These are phyloP conservation scores for Pleurotus ostreatus DNA, from an alignment of 768 basidiomycete species.

Conservation along the genomic window DNA sequence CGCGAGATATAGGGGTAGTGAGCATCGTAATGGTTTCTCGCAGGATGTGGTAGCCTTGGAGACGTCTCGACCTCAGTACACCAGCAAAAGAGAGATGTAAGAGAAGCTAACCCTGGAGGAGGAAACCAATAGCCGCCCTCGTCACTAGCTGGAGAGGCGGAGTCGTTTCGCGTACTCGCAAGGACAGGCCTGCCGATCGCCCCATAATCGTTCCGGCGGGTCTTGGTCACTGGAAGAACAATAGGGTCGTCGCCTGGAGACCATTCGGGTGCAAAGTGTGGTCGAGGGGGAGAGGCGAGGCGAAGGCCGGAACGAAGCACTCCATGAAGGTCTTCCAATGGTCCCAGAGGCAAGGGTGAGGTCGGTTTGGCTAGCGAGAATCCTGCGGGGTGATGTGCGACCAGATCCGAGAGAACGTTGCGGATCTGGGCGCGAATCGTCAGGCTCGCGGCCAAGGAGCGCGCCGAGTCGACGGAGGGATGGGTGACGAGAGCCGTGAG, in stretches of 20 bases:
- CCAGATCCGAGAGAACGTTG: neutral
- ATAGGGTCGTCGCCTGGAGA: neutral
- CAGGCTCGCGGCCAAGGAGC: neutral
- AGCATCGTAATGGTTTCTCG: too few species aligned
- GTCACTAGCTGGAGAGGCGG: too few species aligned
- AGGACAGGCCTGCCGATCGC: neutral
- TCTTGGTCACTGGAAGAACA: neutral
- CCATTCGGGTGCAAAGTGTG: neutral
- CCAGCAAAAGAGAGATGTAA: too few species aligned
- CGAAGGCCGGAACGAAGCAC: neutral
- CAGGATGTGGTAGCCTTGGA: too few species aligned
- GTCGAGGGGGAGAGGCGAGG: neutral
- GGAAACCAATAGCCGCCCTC: too few species aligned
- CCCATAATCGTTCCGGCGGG: neutral
- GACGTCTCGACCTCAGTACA: too few species aligned
- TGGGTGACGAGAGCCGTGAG: conserved; percentile 2
- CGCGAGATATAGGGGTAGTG: too few species aligned
- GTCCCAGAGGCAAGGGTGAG: conserved; percentile 11
- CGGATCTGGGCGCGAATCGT: neutral
- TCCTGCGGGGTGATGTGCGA: neutral
- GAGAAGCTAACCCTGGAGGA: too few species aligned
- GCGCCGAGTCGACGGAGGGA: neutral
- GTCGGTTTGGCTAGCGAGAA: conserved; percentile 8
- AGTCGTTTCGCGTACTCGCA: neutral
- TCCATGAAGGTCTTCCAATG: neutral